These are phyloP conservation scores for Hypsizygus ulmarius DNA, from an alignment of 1,284 basidiomycete species.

Conservation along the genomic window DNA sequence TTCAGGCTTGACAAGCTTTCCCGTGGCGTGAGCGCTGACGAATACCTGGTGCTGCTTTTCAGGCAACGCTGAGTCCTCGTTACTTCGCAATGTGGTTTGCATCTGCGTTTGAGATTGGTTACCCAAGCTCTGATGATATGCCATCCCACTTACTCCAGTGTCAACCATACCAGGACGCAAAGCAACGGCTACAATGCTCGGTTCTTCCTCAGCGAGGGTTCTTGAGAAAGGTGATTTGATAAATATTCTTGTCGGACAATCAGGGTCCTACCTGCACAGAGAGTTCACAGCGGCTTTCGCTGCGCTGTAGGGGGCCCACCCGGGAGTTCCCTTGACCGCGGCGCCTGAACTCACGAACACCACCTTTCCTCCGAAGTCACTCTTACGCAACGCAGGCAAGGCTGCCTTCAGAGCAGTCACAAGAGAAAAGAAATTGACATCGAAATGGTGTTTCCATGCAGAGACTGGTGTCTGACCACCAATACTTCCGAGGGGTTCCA, in stretches of 20 bases:
- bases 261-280: constrained; percentile 53
- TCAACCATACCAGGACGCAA: constrained; percentile 86
- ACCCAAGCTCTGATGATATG: constrained; percentile 1
- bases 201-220: constrained; percentile 82
- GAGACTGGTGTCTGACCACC: constrained; percentile 38
- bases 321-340: constrained; percentile 61
- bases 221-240: constrained; percentile 53
- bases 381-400: constrained; percentile 66
- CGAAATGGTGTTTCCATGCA: constrained; percentile 64
- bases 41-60: constrained; percentile 55
- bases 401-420: constrained; percentile 62
- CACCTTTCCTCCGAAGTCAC: constrained; percentile 59
- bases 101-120: constrained; percentile 46
- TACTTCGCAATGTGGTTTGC: constrained; percentile 56
- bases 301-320: constrained; percentile 81
- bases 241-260: constrained; percentile 43
- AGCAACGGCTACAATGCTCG: constrained; percentile 68
- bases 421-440: constrained; percentile 84
- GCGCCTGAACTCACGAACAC: constrained; percentile 84
- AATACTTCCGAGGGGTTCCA: constrained; percentile 47
- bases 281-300: constrained; percentile 86
- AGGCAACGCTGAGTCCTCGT: constrained; percentile 49
- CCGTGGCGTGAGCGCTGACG: constrained; percentile 55
- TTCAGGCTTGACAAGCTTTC: constrained; percentile 67
- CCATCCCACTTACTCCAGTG: constrained; percentile 50